Conservation (phyloP, 2,329 filamentous ascomycete species). For the Colletotrichum somersetense region DNA sequence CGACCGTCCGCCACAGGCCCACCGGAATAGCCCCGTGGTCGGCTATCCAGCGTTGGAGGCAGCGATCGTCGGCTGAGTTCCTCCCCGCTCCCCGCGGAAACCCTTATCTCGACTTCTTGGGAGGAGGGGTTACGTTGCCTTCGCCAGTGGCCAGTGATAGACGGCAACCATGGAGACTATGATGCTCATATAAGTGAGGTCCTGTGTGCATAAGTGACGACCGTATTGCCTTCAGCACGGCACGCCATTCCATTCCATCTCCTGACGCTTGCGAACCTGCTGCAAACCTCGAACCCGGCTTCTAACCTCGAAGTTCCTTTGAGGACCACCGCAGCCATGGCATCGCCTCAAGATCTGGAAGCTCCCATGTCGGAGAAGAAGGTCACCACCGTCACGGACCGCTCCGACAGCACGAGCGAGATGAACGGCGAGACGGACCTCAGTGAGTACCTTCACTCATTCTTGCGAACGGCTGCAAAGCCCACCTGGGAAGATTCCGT, state of each 20-base stretch:
- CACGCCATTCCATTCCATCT: not conserved
- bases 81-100: slow-evolving; percentile 30
- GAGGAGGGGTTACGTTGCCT: slow-evolving; percentile 21
- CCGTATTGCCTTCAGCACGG: not conserved
- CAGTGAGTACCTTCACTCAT: not conserved
- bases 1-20: not conserved
- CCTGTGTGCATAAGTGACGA: not conserved
- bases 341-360: slow-evolving; percentile 13
- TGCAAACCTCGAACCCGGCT: not conserved
- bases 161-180: not conserved
- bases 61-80: slow-evolving; percentile 3
- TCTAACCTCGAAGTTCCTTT: not conserved
- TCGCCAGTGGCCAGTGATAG: not conserved
- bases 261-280: not conserved
- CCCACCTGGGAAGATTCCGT: too few species aligned
- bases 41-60: slow-evolving; percentile 14
- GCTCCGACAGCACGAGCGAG: slow-evolving; percentile 32
- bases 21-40: slow-evolving; percentile 10
- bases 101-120: slow-evolving; percentile 26
- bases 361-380: slow-evolving; percentile 28
- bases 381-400: slow-evolving; percentile 16
- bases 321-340: slow-evolving; percentile 5
- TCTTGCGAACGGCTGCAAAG: too few species aligned
- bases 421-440: slow-evolving; percentile 21
- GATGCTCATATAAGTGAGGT: slow-evolving; percentile 27